Evolutionary conservation across 345 rosid genomes (phyloP).

Genomic region (Citrus unshiu): DNA sequence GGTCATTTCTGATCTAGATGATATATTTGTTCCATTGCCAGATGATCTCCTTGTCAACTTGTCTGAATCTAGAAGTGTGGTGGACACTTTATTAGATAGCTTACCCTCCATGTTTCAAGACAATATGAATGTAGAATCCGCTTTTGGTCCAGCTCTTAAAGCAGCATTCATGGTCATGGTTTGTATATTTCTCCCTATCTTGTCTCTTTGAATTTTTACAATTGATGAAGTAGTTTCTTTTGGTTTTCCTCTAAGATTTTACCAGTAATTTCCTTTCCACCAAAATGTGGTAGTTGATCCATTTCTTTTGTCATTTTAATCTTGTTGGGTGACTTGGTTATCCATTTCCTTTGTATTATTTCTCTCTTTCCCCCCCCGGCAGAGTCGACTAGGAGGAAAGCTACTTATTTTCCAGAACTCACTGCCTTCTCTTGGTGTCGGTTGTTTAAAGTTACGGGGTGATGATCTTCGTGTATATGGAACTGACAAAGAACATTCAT

Average conservation of each 20-base stretch:
- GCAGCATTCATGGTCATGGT: slow-evolving; percentile 98
- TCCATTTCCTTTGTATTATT: slow-evolving; percentile 6
- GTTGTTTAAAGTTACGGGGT: slow-evolving; percentile 92
- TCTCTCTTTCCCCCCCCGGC: slow-evolving; percentile 8
- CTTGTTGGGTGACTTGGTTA: background rate
- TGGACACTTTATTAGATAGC: slow-evolving; percentile 87
- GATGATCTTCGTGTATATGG: slow-evolving; percentile 95
- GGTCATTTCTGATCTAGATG: slow-evolving; percentile 98
- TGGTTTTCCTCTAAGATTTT: background rate
- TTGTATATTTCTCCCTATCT: slow-evolving; percentile 22
- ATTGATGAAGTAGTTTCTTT: background rate
- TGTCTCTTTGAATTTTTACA: slow-evolving; percentile 9
- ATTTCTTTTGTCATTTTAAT: background rate
- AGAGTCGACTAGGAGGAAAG: slow-evolving; percentile 97
- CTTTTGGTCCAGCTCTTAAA: slow-evolving; percentile 96
- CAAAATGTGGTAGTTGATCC: background rate
- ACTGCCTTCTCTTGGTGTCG: slow-evolving; percentile 93
- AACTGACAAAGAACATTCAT: slow-evolving; percentile 81
- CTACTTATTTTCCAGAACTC: slow-evolving; percentile 88
- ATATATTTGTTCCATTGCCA: slow-evolving; percentile 83
- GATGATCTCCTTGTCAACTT: slow-evolving; percentile 99
- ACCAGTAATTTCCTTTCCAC: background rate
- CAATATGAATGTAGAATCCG: slow-evolving; percentile 87
- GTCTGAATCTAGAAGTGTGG: slow-evolving; percentile 92
- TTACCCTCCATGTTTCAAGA: slow-evolving; percentile 94